phyloP scores from a whole-genome alignment of 1,139 yeast species.

The Tardiomyces depauwii region DNA sequence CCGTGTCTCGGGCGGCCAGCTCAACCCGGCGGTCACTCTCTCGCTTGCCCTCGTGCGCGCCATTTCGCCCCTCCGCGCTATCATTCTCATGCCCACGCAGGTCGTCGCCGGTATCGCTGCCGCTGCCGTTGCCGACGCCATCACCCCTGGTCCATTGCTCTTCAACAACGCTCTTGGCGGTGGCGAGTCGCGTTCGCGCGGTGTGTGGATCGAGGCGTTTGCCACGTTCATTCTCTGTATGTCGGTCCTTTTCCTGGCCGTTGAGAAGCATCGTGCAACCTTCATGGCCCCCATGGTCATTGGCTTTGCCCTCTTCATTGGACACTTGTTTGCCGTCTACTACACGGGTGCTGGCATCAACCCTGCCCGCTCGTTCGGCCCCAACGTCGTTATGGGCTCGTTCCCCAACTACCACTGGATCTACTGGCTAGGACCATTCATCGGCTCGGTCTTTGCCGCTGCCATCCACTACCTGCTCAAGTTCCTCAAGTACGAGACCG shows the following conservation, averaged over 20 bases:
- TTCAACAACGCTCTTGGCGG: constrained; percentile 68
- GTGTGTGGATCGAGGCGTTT: constrained; percentile 73
- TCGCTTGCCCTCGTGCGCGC: constrained; percentile 62
- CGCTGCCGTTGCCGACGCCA: constrained; percentile 79
- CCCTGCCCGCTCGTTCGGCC: constrained; percentile 88
- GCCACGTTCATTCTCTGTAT: constrained; percentile 64
- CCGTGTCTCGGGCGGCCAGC: constrained; percentile 81
- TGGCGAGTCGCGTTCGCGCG: constrained; percentile 63
- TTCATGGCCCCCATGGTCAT: constrained; percentile 75
- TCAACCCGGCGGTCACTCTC: constrained; percentile 82
- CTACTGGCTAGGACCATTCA: constrained; percentile 79
- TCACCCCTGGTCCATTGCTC: constrained; percentile 73
- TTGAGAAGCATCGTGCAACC: constrained; percentile 69
- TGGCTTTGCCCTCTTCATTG: constrained; percentile 73
- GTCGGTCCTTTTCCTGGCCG: constrained; percentile 75
- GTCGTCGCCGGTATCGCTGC: constrained; percentile 85
- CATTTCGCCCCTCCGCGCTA: constrained; percentile 61
- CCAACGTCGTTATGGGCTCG: constrained; percentile 55
- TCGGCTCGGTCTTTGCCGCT: constrained; percentile 59
- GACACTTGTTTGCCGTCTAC: constrained; percentile 71
- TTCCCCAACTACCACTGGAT: constrained; percentile 88
- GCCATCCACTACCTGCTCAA: constrained; percentile 59
- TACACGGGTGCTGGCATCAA: constrained; percentile 88
- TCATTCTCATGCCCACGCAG: constrained; percentile 55
- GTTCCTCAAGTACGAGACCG: constrained; percentile 55